A percentile compares a stretch with the other conserved stretches of the same genome.
These are phyloP conservation scores for Trebouxia gelatinosa DNA, from an alignment of 163 green algal genomes.

Conservation along the genomic window DNA sequence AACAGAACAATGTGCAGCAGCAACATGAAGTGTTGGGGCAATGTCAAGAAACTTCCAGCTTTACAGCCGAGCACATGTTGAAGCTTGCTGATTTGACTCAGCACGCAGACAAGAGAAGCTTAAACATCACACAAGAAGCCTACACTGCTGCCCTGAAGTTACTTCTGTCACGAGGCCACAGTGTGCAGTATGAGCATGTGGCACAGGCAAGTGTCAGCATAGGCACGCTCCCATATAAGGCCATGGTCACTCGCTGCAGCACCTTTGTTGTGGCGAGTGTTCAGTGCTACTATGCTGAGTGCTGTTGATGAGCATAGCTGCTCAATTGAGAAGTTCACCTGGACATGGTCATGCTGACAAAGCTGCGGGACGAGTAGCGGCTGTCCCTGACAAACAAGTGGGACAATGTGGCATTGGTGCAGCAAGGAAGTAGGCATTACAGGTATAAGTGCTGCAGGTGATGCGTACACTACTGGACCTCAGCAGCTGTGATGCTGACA, in stretches of 20 bases:
- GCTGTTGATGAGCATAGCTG: background rate
- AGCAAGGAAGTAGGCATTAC: background rate
- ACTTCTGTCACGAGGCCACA: background rate
- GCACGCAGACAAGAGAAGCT: background rate
- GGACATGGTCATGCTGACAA: background rate
- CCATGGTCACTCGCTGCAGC: no score
- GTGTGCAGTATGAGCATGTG: constrained; percentile 15
- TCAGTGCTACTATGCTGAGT: background rate
- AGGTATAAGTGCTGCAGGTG: constrained; percentile 7
- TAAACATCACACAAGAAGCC: background rate
- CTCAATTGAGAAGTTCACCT: background rate
- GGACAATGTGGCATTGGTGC: background rate
- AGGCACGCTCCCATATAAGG: background rate
- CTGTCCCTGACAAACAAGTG: background rate
- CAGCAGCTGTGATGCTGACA: constrained; percentile 1
- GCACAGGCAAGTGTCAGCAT: background rate
- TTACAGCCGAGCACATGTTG: constrained; percentile 25
- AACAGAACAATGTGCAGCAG: background rate
- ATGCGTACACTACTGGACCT: constrained; percentile 20
- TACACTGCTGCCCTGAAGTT: background rate
- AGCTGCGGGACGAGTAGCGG: background rate
- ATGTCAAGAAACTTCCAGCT: background rate
- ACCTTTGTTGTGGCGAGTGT: no score
- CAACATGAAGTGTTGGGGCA: constrained; percentile 27
- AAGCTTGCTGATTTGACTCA: constrained; percentile 24